Percentiles rank a stretch among this genome's conserved stretches.
Conservation (phyloP, 306 rosid genomes). For the Ormosia semicastrata region DNA sequence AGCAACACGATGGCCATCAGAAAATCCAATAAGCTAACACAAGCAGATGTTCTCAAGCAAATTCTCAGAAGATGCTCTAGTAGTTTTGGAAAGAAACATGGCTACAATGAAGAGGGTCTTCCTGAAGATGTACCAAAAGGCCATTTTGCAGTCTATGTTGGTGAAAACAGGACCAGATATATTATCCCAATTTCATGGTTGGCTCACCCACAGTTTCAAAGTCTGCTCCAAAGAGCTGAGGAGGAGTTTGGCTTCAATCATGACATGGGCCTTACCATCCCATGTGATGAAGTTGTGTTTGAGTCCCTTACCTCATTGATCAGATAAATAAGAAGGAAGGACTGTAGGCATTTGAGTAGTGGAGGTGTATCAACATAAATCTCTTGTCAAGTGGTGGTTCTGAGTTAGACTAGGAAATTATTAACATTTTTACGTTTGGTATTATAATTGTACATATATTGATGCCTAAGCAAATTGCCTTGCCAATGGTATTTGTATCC, state of each 20-base stretch:
- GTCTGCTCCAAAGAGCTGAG: constrained; percentile 65
- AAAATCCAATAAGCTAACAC: constrained; percentile 57
- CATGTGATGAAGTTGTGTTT: constrained; percentile 77
- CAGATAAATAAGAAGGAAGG: constrained; percentile 38
- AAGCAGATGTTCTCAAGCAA: constrained; percentile 56
- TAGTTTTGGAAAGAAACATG: constrained; percentile 67
- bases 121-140: constrained; percentile 88
- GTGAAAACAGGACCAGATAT: constrained; percentile 72
- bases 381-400: background rate
- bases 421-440: constrained; percentile 17
- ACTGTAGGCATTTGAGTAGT: background rate
- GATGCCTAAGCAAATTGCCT: constrained; percentile 16
- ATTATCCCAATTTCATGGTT: constrained; percentile 79
- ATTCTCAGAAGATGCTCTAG: constrained; percentile 69
- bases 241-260: constrained; percentile 88
- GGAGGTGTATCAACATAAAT: background rate
- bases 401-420: background rate
- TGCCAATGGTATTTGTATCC: constrained; percentile 1
- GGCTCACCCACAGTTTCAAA: constrained; percentile 71
- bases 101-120: constrained; percentile 41
- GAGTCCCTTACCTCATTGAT: constrained; percentile 56
- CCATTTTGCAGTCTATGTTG: constrained; percentile 87
- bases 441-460: constrained; percentile 23
- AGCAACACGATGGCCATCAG: constrained; percentile 45
- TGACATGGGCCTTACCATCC: constrained; percentile 77